Evolutionary conservation across 352 stramenopile species (phyloP).

Genomic region (Halophytophthora batemanensis): DNA sequence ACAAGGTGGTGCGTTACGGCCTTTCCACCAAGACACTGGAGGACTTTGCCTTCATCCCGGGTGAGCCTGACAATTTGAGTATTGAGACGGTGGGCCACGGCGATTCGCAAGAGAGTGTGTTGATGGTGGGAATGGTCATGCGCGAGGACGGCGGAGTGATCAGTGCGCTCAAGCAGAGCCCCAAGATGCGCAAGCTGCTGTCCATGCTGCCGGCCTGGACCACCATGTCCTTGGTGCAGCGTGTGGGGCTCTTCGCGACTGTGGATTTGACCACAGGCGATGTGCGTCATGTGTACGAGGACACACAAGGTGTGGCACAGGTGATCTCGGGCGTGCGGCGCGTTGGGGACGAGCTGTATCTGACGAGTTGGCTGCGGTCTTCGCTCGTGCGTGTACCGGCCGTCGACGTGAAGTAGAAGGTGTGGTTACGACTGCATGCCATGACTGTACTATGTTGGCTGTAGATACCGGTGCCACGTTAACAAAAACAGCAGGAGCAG

Average conservation of each 20-base stretch:
- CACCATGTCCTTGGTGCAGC: conserved; percentile 27
- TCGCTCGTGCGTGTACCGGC: conserved; percentile 47
- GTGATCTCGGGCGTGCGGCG: conserved; percentile 38
- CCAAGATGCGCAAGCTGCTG: conserved; percentile 58
- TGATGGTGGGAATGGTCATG: conserved; percentile 43
- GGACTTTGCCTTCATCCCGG: conserved; percentile 61
- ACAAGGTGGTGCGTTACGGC: conserved; percentile 59
- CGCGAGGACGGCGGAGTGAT: conserved; percentile 30
- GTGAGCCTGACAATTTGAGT: conserved; percentile 49
- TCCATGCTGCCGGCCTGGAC: conserved; percentile 40
- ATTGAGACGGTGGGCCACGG: conserved; percentile 29
- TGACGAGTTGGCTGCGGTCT: conserved; percentile 41
- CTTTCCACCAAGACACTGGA: conserved; percentile 35
- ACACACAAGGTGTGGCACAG: conserved; percentile 31
- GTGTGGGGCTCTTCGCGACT: conserved; percentile 37
- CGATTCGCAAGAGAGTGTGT: conserved; percentile 23
- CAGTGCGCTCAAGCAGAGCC: conserved; percentile 25
- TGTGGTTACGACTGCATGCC: too few relatives aligned
- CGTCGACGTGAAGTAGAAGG: conserved; percentile 25
- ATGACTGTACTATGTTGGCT: too few relatives aligned
- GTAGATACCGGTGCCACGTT: too few relatives aligned
- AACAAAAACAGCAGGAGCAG: too few relatives aligned
- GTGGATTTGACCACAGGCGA: conserved; percentile 46
- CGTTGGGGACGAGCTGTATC: conserved; percentile 54
- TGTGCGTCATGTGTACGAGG: conserved; percentile 42